Base-by-base conservation (phyloP, 2,329 filamentous ascomycete species). In the Penicillium sp. region DNA sequence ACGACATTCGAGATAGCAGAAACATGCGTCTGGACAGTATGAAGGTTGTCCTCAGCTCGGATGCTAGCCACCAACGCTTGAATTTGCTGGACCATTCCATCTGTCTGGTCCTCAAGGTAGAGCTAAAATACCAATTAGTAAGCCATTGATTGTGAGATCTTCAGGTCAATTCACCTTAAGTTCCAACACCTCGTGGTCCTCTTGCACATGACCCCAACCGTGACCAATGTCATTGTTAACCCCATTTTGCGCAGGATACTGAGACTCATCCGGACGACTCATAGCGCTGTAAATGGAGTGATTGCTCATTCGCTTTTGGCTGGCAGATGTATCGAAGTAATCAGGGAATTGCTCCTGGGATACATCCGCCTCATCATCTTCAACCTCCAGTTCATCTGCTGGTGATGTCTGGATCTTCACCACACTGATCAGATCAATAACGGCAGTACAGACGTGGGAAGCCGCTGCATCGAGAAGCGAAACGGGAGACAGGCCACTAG, bases 381-480 rank as follows among this genome's bases (percentile, higher is more conserved):
- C 89, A 14, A 89, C 85, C 51, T 90, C 88, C n/a, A 94, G 76
- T 66, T 95, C 90, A 42, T 84, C 84, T 1, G 81, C 81, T 2
- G 89, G 86, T 0, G 90, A 94, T 8, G 85, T 80, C 30, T 88
- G 84, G 61, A 97, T 90, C 75, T 96, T 96, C 66, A 91, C 91
- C 5, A 84, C 78, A 45, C 90, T 88, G 49, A 97, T 80, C 13
- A 97, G 81, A 65, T 97, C 92, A 18, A 99, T 86, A 23, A 97
- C 82, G 2, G 92, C 86, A 4, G 89, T 86, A 1, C 91, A 90
- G 34, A 97, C 80, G 74, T 99, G 91, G 23, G 90, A 94, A 7
- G 93, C 91, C 2, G 94, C 93, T 3, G 93, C 94, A 71, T 99
- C 94, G 19, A 99, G 79, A 3, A 99, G 77, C 6, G 91, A 96